A percentile compares a stretch with the other conserved stretches of the same genome.
Conservation (phyloP, 2,329 filamentous ascomycete species). For the Ophidiomyces ophidiicola region DNA sequence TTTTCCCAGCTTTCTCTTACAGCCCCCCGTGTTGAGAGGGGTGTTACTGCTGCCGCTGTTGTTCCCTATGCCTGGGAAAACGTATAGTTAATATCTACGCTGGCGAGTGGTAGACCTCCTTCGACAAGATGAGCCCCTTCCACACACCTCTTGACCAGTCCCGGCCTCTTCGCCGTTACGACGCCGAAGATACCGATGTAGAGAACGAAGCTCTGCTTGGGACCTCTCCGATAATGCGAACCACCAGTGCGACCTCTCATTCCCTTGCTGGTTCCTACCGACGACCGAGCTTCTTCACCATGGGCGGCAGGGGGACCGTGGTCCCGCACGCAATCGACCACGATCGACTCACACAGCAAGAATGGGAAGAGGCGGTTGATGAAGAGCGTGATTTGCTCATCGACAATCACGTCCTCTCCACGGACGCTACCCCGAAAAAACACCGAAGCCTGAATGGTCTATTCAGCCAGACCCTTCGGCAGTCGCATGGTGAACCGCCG, state of each 20-base stretch:
- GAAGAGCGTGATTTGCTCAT: slow-evolving; percentile 48
- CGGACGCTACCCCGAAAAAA: slow-evolving; percentile 32
- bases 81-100: too few species aligned
- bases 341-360: slow-evolving; percentile 39
- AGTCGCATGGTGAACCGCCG: slow-evolving; percentile 3
- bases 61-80: too few species aligned
- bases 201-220: slow-evolving; percentile 4
- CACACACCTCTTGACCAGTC: not conserved
- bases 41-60: too few species aligned
- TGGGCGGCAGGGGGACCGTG: slow-evolving; percentile 57
- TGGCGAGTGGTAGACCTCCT: too few species aligned
- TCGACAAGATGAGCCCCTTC: too few species aligned
- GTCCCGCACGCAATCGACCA: slow-evolving; percentile 38
- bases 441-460: slow-evolving; percentile 15
- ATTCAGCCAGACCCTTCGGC: slow-evolving; percentile 9
- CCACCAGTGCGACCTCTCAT: slow-evolving; percentile 28
- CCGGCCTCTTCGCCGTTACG: too few species aligned
- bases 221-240: slow-evolving; percentile 8
- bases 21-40: too few species aligned
- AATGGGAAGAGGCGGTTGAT: slow-evolving; percentile 42
- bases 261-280: slow-evolving; percentile 57
- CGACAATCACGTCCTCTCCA: slow-evolving; percentile 48
- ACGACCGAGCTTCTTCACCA: slow-evolving; percentile 63
- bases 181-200: not conserved
- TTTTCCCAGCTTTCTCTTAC: too few species aligned